These are phyloP conservation scores for Colletotrichum incanum DNA, from an alignment of 2,329 filamentous ascomycete species.

Conservation along the genomic window DNA sequence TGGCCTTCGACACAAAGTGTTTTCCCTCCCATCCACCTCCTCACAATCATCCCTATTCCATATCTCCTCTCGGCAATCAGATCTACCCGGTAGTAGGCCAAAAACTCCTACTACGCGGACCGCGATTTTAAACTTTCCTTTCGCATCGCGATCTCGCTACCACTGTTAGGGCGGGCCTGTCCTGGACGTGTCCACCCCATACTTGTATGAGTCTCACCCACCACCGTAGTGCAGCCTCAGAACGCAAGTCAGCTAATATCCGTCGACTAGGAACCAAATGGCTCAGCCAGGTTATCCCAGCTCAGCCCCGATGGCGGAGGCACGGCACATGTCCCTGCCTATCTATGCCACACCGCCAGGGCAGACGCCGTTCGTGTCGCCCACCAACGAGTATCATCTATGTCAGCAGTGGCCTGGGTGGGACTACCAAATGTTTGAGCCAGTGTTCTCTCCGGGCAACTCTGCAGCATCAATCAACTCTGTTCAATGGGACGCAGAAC, in stretches of 20 bases:
- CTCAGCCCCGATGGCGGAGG: background rate
- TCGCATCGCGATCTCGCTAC: background rate
- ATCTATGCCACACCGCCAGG: constrained; percentile 7
- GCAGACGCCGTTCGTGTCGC: constrained; percentile 5
- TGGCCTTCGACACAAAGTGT: background rate
- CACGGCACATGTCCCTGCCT: background rate
- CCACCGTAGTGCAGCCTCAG: background rate
- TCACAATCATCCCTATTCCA: background rate
- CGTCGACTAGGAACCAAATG: background rate
- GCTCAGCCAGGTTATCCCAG: background rate
- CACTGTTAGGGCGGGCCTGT: background rate
- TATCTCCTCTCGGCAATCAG: background rate
- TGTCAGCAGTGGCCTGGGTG: constrained; percentile 17
- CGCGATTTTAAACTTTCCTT: background rate
- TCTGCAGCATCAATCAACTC: background rate
- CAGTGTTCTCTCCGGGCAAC: background rate
- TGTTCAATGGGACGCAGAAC: background rate
- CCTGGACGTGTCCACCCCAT: background rate
- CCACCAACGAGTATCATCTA: background rate
- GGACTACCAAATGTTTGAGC: background rate
- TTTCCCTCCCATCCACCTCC: background rate
- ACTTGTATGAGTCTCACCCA: background rate
- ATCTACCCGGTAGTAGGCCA: background rate
- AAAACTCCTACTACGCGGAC: background rate
- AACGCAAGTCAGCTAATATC: background rate